These are phyloP conservation scores for Pythium volutum DNA, from an alignment of 352 stramenopile species.

Conservation along the genomic window DNA sequence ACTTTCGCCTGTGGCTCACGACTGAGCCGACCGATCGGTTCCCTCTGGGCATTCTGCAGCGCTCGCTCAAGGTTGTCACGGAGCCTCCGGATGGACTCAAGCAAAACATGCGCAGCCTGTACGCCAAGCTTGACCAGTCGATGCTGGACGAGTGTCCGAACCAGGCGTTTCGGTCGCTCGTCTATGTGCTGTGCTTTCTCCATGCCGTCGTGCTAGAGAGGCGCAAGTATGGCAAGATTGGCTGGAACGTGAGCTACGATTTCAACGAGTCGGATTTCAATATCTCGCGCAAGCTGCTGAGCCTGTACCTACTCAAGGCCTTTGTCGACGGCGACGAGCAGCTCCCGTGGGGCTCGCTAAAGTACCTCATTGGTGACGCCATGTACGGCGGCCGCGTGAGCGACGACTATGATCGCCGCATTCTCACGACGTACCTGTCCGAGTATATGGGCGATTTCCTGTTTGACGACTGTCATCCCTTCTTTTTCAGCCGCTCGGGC, in stretches of 20 bases:
- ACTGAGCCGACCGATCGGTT: slow-evolving; percentile 95
- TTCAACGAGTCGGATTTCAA: slow-evolving; percentile 97
- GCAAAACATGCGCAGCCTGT: slow-evolving; percentile 95
- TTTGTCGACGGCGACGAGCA: slow-evolving; percentile 92
- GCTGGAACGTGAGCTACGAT: slow-evolving; percentile 97
- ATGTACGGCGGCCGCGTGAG: slow-evolving; percentile 97
- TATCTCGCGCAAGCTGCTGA: slow-evolving; percentile 90
- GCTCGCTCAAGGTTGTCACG: slow-evolving; percentile 95
- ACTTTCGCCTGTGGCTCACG: slow-evolving; percentile 95
- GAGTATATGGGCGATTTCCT: slow-evolving; percentile 98
- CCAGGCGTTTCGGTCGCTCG: slow-evolving; percentile 87
- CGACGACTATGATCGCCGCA: slow-evolving; percentile 95
- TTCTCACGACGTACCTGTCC: slow-evolving; percentile 91
- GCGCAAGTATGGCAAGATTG: slow-evolving; percentile 96
- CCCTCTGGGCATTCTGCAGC: slow-evolving; percentile 93
- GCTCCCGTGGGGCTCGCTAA: slow-evolving; percentile 92
- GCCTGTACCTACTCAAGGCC: slow-evolving; percentile 93
- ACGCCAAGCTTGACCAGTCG: slow-evolving; percentile 88
- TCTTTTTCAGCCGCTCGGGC: slow-evolving; percentile 93
- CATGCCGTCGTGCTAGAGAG: slow-evolving; percentile 95
- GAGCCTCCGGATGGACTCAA: slow-evolving; percentile 95
- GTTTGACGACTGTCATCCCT: slow-evolving; percentile 93
- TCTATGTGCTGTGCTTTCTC: slow-evolving; percentile 95
- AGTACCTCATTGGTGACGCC: slow-evolving; percentile 95
- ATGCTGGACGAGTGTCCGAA: slow-evolving; percentile 94